A percentile compares a stretch with the other conserved stretches of the same genome.
phyloP scores from a whole-genome alignment of 345 rosid genomes.

The Populus ilicifolia region DNA sequence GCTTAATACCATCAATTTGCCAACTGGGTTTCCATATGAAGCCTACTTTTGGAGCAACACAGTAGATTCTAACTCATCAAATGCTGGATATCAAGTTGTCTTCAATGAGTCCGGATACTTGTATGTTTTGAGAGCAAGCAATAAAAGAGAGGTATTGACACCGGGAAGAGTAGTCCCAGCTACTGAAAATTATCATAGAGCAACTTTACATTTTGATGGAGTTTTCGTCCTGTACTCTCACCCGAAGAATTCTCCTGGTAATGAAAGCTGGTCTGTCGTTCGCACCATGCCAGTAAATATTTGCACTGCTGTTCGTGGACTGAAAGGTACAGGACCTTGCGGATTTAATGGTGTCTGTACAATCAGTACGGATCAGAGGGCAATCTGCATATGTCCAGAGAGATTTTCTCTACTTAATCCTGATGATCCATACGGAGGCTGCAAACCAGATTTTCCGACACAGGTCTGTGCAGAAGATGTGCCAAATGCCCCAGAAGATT shows the following conservation, averaged over 20 bases:
- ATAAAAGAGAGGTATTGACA: background rate
- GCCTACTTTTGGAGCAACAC: background rate
- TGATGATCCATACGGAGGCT: background rate
- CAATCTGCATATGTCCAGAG: constrained; percentile 22
- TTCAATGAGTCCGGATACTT: constrained; percentile 8
- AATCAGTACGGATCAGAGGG: constrained; percentile 1
- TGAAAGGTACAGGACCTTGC: constrained; percentile 21
- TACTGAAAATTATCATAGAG: background rate
- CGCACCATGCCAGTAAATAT: constrained; percentile 18
- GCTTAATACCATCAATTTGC: background rate
- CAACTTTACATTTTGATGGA: background rate
- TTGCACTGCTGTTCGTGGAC: background rate
- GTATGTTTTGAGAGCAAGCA: background rate
- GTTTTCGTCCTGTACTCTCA: background rate
- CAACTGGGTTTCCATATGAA: background rate
- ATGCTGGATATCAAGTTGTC: background rate
- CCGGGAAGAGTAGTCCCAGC: background rate
- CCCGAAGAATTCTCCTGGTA: background rate
- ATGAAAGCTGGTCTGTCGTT: background rate
- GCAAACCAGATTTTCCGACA: constrained; percentile 3
- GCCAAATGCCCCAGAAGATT: background rate
- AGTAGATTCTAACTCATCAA: background rate
- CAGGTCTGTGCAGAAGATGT: background rate
- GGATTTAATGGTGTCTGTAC: constrained; percentile 34
- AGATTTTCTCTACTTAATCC: constrained; percentile 9